phyloP scores from a whole-genome alignment of 495 filamentous ascomycete genomes.

The Xylona heveae region DNA sequence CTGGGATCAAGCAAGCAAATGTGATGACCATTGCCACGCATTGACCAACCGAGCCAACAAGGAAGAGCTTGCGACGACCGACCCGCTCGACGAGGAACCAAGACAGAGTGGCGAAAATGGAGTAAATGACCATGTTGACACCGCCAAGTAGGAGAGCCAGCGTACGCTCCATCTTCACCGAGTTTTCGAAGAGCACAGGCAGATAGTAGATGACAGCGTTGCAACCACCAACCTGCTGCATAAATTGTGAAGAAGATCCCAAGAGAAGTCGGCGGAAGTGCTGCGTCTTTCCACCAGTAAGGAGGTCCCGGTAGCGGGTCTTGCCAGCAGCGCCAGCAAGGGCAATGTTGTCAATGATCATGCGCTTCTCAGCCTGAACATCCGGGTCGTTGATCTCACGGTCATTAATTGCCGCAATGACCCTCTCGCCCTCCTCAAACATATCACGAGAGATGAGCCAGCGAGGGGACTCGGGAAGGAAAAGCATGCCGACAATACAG shows the following conservation, averaged over 20 bases:
- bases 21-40: slow-evolving; percentile 50
- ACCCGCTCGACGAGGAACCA: slow-evolving; percentile 66
- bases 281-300: slow-evolving; percentile 41
- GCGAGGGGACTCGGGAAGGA: slow-evolving; percentile 56
- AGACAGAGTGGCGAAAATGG: slow-evolving; percentile 53
- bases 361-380: slow-evolving; percentile 30
- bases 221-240: slow-evolving; percentile 62
- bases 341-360: slow-evolving; percentile 41
- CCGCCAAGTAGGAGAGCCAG: slow-evolving; percentile 53
- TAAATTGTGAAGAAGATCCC: slow-evolving; percentile 41
- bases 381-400: slow-evolving; percentile 35
- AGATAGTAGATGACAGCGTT: slow-evolving; percentile 78
- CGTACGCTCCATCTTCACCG: slow-evolving; percentile 31
- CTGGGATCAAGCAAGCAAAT: slow-evolving; percentile 50
- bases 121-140: slow-evolving; percentile 63
- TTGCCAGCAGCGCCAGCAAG: slow-evolving; percentile 33
- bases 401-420: slow-evolving; percentile 46
- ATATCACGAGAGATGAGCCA: slow-evolving; percentile 51
- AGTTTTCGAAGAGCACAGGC: slow-evolving; percentile 50
- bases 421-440: slow-evolving; percentile 42
- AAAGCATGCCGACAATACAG: slow-evolving; percentile 39
- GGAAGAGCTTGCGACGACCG: slow-evolving; percentile 49
- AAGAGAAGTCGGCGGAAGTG: slow-evolving; percentile 42
- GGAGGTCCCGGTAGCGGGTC: slow-evolving; percentile 31
- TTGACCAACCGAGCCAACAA: slow-evolving; percentile 49